A percentile compares a stretch with the other conserved stretches of the same genome.
These are phyloP conservation scores for Cichorium intybus DNA, from an alignment of 140 eudicot genomes.

Conservation along the genomic window DNA sequence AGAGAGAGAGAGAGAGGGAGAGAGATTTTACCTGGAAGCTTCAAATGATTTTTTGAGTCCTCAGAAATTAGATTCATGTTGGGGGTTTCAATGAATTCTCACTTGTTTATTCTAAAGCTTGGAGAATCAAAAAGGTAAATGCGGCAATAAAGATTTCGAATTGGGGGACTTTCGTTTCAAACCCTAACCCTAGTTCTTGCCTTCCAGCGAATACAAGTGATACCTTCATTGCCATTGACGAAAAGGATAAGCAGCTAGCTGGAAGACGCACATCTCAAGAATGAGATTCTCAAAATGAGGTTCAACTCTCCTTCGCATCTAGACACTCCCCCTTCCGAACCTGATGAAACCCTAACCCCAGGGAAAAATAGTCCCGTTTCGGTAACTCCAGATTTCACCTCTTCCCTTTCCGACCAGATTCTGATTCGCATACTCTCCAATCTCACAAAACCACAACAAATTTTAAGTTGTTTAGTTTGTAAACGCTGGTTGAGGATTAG, in stretches of 20 bases:
- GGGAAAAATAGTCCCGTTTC: conserved; percentile 16
- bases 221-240: conserved; percentile 30
- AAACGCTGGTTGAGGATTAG: conserved; percentile 61
- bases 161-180: conserved; percentile 4
- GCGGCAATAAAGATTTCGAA: conserved; percentile 5
- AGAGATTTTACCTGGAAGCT: conserved; percentile 22
- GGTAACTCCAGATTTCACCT: conserved; percentile 39
- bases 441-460: conserved; percentile 44
- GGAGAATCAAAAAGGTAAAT: conserved; percentile 10
- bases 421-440: conserved; percentile 47
- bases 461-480: conserved; percentile 55
- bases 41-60: conserved; percentile 21
- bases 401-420: conserved; percentile 56
- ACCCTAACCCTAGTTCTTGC: conserved; percentile 36
- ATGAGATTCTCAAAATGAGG: conserved; percentile 47
- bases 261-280: conserved; percentile 34
- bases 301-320: conserved; percentile 38
- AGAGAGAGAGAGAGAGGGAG: conserved; percentile 1
- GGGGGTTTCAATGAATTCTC: not conserved
- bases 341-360: conserved; percentile 47
- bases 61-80: not conserved
- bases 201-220: conserved; percentile 14
- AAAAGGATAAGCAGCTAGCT: conserved; percentile 31
- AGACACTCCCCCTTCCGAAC: conserved; percentile 53
- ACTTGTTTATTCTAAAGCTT: conserved; percentile 13